Evolutionary conservation across 257 asterid genomes (phyloP).

Genomic region (Linderniella brevidens): DNA sequence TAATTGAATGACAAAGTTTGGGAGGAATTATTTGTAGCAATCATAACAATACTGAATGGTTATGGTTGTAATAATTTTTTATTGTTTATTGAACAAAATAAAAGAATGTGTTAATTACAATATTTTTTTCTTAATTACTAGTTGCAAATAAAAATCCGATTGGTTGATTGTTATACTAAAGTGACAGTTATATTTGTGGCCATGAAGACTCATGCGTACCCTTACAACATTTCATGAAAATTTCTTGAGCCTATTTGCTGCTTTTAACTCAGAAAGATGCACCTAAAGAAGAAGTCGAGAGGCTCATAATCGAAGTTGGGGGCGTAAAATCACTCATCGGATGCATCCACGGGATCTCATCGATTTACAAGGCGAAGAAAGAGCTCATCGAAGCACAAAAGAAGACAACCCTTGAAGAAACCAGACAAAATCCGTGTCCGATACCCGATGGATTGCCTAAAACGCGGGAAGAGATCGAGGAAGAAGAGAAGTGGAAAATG

Average conservation of each 20-base stretch:
- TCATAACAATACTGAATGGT: too few relatives aligned
- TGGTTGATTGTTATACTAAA: too few relatives aligned
- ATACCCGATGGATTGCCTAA: slow-evolving; percentile 88
- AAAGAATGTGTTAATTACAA: too few relatives aligned
- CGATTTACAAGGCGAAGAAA: slow-evolving; percentile 35
- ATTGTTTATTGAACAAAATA: too few relatives aligned
- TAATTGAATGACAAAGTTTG: too few relatives aligned
- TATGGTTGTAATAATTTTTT: too few relatives aligned
- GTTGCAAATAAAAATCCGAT: too few relatives aligned
- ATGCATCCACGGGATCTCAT: slow-evolving; percentile 52
- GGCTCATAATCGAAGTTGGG: slow-evolving; percentile 55
- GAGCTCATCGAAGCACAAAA: slow-evolving; percentile 14
- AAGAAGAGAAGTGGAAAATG: slow-evolving; percentile 69
- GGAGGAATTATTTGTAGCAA: too few relatives aligned
- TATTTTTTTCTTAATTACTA: too few relatives aligned
- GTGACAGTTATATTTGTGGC: too few relatives aligned
- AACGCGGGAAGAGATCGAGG: slow-evolving; percentile 59
- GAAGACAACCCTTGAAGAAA: slow-evolving; percentile 3
- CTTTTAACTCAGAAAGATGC: slow-evolving; percentile 77
- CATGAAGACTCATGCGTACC: too few relatives aligned
- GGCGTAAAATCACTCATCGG: slow-evolving; percentile 75
- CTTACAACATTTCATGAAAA: too few relatives aligned
- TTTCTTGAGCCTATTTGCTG: background rate
- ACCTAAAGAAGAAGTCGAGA: slow-evolving; percentile 73
- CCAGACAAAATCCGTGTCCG: slow-evolving; percentile 18